Evolutionary conservation across 2,329 filamentous ascomycete genomes (phyloP).

Genomic region (Arthroderma sp.): DNA sequence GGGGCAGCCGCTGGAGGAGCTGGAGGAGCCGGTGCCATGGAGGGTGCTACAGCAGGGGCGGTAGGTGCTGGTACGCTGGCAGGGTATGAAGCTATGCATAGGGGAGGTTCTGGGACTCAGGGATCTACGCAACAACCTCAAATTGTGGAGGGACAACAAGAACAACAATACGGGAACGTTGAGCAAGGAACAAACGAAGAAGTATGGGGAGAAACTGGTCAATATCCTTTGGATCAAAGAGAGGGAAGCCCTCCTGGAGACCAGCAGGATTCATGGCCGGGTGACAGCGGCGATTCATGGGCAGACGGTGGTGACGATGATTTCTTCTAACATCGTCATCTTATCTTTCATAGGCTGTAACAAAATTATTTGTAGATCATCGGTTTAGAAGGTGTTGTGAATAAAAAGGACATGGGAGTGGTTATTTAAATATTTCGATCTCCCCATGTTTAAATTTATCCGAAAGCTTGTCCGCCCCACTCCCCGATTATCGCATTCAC

Average conservation of each 20-base stretch:
- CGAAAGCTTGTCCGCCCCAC: not conserved
- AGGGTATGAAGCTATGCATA: constrained; percentile 52
- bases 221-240: constrained; percentile 7
- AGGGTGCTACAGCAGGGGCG: constrained; percentile 32
- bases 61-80: constrained; percentile 49
- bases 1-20: constrained; percentile 19
- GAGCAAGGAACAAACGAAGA: constrained; percentile 19
- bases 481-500: not conserved
- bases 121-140: constrained; percentile 11
- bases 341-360: not conserved
- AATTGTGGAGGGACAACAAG: constrained; percentile 2
- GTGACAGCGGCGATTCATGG: not conserved
- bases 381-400: no score
- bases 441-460: not conserved
- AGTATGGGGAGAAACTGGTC: constrained; percentile 24
- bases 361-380: not conserved
- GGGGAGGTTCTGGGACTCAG: constrained; percentile 24
- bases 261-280: constrained; percentile 19
- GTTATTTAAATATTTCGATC: not conserved
- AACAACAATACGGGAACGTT: not conserved
- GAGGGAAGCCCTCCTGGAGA: constrained; percentile 17
- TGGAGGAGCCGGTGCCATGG: constrained; percentile 10
- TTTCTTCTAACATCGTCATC: not conserved
- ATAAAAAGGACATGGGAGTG: not conserved
- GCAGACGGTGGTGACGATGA: not conserved